phyloP scores from a whole-genome alignment of 2,329 filamentous ascomycete species.

The Chaetomium olivaceum region DNA sequence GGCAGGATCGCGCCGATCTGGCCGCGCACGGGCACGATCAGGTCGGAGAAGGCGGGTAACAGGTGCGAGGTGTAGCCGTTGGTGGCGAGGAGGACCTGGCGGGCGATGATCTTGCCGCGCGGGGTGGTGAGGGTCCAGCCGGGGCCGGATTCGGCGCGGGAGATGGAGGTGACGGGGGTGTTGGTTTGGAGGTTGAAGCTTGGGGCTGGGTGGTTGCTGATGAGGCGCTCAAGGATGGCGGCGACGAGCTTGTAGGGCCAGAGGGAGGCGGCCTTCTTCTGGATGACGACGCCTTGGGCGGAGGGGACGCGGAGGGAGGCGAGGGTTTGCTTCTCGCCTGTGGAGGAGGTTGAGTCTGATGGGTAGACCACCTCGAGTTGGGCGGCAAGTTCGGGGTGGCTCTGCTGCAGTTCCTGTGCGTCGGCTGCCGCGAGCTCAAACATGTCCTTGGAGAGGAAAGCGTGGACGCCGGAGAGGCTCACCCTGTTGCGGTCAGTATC shows the following conservation, averaged over 20 bases:
- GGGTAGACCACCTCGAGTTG: constrained; percentile 45
- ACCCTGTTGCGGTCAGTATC: constrained; percentile 66
- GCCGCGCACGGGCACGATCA: constrained; percentile 76
- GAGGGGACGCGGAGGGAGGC: constrained; percentile 54
- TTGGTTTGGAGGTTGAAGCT: constrained; percentile 73
- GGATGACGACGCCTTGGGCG: constrained; percentile 65
- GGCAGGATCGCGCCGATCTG: constrained; percentile 69
- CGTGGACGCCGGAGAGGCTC: constrained; percentile 51
- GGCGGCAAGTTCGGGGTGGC: constrained; percentile 58
- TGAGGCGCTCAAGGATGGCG: constrained; percentile 65
- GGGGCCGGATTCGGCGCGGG: constrained; percentile 23
- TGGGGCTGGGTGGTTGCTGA: constrained; percentile 41
- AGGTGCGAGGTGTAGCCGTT: constrained; percentile 83
- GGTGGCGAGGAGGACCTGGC: constrained; percentile 71
- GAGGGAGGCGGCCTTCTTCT: constrained; percentile 64
- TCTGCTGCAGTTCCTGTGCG: constrained; percentile 51
- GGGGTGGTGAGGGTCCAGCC: constrained; percentile 66
- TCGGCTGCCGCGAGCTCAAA: constrained; percentile 53
- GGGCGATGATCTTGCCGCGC: constrained; percentile 65
- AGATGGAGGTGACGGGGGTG: constrained; percentile 60
- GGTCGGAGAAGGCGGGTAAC: constrained; percentile 65
- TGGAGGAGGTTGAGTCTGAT: constrained; percentile 26
- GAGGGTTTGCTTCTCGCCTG: constrained; percentile 41
- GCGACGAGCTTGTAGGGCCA: constrained; percentile 86
- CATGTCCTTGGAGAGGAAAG: constrained; percentile 58